A percentile compares a stretch with the other conserved stretches of the same genome.
Conservation (phyloP, 768 basidiomycete species). For the Rhodotorula diobovata region DNA sequence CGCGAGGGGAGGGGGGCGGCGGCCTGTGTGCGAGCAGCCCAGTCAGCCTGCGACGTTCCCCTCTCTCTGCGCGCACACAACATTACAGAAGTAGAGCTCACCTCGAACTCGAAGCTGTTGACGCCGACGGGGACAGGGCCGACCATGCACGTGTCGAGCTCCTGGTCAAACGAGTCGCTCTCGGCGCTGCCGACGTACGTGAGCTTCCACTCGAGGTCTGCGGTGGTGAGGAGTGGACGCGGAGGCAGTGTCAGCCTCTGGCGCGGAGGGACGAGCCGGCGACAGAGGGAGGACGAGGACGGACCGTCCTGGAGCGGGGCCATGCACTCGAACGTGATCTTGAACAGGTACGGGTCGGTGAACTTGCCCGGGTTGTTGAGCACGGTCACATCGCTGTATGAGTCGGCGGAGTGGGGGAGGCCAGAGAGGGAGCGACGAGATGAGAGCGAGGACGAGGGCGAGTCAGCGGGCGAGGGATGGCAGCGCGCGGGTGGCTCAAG, state of each 20-base stretch:
- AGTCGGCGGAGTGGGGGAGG: too few species aligned
- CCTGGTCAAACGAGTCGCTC: slow-evolving; percentile 86
- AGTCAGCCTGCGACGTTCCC: too few species aligned
- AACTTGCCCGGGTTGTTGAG: slow-evolving; percentile 56
- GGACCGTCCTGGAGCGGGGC: slow-evolving; percentile 80
- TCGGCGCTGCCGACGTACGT: slow-evolving; percentile 94
- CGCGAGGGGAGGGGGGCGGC: slow-evolving; percentile 73
- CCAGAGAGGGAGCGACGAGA: not conserved
- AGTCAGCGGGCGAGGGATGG: not conserved
- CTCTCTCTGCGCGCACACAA: not conserved
- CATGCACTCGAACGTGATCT: slow-evolving; percentile 95
- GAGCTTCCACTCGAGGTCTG: slow-evolving; percentile 93
- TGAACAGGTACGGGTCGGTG: slow-evolving; percentile 82
- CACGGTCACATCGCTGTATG: slow-evolving; percentile 39
- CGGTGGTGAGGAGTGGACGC: too few species aligned
- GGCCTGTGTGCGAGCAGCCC: slow-evolving; percentile 48
- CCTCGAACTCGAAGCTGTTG: slow-evolving; percentile 92
- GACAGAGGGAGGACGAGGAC: not conserved
- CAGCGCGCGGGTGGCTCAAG: not conserved
- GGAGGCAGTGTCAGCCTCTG: not conserved
- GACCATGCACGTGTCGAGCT: slow-evolving; percentile 94
- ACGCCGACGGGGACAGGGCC: slow-evolving; percentile 95
- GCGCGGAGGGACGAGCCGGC: not conserved
- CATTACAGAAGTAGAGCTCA: not conserved
- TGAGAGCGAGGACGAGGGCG: not conserved